Evolutionary conservation across 352 stramenopile genomes (phyloP), one percentile per base, ranked within the genome.

Genomic region (Globisporangium irregulare): DNA sequence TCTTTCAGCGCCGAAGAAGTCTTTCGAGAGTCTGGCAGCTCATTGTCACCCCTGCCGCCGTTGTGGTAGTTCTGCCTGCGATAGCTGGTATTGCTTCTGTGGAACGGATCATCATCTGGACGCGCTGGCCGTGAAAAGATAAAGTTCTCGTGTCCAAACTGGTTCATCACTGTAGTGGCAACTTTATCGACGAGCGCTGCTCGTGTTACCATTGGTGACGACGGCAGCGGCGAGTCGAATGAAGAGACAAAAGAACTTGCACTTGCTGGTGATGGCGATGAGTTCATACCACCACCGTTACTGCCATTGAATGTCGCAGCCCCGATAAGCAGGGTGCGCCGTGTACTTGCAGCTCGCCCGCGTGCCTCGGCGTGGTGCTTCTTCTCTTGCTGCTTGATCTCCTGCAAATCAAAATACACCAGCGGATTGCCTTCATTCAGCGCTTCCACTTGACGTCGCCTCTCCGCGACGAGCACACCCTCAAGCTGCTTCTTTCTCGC

Each of bases 401-500:
- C 59, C 34, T 75, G 71, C 22, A 85, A 66, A 36, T 86, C 73
- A 58, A 89, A 87, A 59, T 87, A 91, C 43, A 74, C 73, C 0
- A 91, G 60, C 12, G 81, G 83, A 46, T 91, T 91, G 14, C 83
- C 83, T 58, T 91, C 83, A 41, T 87, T 88, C 60, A 87, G 63
- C 0, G 84, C 56, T 14, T 73, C 61, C 14, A 75, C 69, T 22
- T 76, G 65, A 7, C 76, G 73, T 1, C 56, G 60, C 4, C 66
- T 50, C 62, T 91, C 82, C 0, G 78, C 77, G 18, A n/a, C 43
- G 0, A 90, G 62, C 3, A 78, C 76, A 15, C 63, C 27, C 5
- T 71, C 57, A 27, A 86, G 48, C 20, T 89, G 75, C 0, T 24
- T 58, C n/a, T 74, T 58, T 15, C 82, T 70, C 3, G 73, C 71